phyloP scores from a whole-genome alignment of 345 rosid species.

The Gossypium arboreum region DNA sequence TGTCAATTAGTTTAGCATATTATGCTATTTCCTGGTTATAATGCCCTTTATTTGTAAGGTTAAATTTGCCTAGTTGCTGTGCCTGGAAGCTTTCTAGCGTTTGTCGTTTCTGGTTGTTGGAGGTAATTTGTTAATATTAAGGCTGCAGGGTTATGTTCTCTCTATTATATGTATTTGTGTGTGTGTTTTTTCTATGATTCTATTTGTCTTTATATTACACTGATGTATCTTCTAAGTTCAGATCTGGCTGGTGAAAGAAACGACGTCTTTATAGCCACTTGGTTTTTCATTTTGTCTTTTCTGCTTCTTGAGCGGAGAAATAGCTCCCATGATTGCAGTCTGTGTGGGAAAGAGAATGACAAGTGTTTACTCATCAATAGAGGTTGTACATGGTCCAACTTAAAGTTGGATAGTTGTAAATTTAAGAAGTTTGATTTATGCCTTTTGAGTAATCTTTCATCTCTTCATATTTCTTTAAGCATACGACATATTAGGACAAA shows the following conservation, averaged over 20 bases:
- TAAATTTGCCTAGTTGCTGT: neutral
- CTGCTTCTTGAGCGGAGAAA: too few relatives aligned
- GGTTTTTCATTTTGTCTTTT: neutral
- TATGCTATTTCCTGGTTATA: neutral
- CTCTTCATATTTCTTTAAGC: too few relatives aligned
- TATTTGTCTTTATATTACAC: neutral
- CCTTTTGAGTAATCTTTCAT: too few relatives aligned
- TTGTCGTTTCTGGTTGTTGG: neutral
- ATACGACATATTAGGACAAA: too few relatives aligned
- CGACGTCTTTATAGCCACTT: neutral
- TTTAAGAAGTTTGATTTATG: too few relatives aligned
- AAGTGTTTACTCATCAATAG: too few relatives aligned
- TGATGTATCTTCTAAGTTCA: constrained; percentile 8
- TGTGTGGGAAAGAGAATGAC: too few relatives aligned
- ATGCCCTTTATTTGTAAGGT: constrained; percentile 5
- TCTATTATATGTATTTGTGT: neutral
- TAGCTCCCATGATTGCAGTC: neutral
- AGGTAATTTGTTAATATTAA: neutral
- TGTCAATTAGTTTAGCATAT: neutral
- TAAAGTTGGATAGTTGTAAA: too few relatives aligned
- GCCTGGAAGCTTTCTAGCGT: neutral
- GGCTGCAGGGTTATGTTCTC: neutral
- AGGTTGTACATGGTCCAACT: too few relatives aligned
- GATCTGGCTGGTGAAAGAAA: constrained; percentile 14
- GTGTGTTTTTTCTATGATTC: neutral